Base-by-base conservation (phyloP, 164 flowering plant species). In the Umbellularia californica region DNA sequence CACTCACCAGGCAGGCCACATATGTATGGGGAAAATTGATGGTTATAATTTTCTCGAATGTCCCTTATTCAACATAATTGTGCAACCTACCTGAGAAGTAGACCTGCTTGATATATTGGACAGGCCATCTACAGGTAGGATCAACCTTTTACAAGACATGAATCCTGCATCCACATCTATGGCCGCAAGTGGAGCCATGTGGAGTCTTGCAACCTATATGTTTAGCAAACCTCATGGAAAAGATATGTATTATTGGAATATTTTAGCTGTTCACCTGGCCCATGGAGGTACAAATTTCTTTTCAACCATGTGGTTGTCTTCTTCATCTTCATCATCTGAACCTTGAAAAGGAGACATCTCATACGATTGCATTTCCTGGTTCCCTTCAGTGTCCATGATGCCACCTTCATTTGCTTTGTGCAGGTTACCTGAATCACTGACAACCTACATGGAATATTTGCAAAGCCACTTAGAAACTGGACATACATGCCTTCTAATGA, bases 321-420 rank as follows among this genome's bases (percentile, higher is more conserved):
- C 95, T 23, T 84, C 91, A 12, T 89, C 92, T 83, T 93, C 99
- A 79, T 88, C 96, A 70, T 92, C 99, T 9, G 99, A 92, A 72
- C 82, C 80, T 79, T 86, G 88, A 77, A 89, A 93, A 24, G 99
- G 99, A 73, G 97, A 90, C 52, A 95, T 91, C 11, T 89, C 97
- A 82, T 95, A 95, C 23, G 95, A 87, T 76, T 82, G 82, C 50
- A 60, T 15, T 76, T 87, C 90, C 65, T 60, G 72, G 75, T 50
- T 73, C 63, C 72, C 81, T 64, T 68, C 69, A 2, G 68, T 55
- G 69, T 62, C 52, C 33, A 73, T 41, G 62, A 27, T 24, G 35
- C 55, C 77, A 62, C 58, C 81, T 60, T 72, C 77, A 62, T 71
- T 70, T 67, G 78, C 71, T 72, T 74, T 75, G 50, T 63, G 79